Evolutionary conservation across 2,329 filamentous ascomycete genomes (phyloP).

Genomic region (Trichoderma atroviride): DNA sequence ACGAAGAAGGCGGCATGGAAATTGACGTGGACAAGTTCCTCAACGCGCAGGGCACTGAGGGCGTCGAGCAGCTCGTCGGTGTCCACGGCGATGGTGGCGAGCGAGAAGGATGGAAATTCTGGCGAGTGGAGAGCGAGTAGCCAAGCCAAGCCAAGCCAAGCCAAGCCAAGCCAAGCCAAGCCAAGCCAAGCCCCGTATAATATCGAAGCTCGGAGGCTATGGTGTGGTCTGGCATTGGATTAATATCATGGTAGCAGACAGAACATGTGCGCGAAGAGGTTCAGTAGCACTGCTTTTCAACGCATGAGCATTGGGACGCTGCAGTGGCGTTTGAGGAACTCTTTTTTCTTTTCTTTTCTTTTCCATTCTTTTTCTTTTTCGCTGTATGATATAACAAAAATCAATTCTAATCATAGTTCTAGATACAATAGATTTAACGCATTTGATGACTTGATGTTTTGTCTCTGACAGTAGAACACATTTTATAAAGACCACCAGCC

Average conservation of each 20-base stretch:
- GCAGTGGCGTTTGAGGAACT: conserved; percentile 7
- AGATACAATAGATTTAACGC: conserved; percentile 3
- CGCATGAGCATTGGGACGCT: conserved; percentile 18
- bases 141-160: not conserved
- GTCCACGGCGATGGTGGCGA: conserved; percentile 70
- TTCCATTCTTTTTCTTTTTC: not conserved
- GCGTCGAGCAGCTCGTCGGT: conserved; percentile 84
- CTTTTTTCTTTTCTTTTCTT: not conserved
- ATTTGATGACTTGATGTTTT: not conserved
- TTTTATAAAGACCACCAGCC: not conserved
- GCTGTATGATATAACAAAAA: conserved; percentile 10
- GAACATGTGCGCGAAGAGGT: not conserved
- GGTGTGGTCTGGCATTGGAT: conserved; percentile 5
- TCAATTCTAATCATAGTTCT: conserved; percentile 2
- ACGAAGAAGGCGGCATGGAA: conserved; percentile 81
- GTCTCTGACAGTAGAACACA: not conserved
- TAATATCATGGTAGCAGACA: not conserved
- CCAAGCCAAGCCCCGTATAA: conserved; percentile 9
- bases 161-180: not conserved
- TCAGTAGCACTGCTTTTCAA: not conserved
- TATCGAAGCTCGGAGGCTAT: not conserved
- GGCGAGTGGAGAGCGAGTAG: conserved; percentile 62
- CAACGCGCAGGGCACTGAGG: conserved; percentile 79
- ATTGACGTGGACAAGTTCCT: conserved; percentile 87
- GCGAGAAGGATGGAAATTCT: conserved; percentile 84